These are phyloP conservation scores for Chlorella vulgaris DNA, from an alignment of 139 green algal species.

Conservation along the genomic window DNA sequence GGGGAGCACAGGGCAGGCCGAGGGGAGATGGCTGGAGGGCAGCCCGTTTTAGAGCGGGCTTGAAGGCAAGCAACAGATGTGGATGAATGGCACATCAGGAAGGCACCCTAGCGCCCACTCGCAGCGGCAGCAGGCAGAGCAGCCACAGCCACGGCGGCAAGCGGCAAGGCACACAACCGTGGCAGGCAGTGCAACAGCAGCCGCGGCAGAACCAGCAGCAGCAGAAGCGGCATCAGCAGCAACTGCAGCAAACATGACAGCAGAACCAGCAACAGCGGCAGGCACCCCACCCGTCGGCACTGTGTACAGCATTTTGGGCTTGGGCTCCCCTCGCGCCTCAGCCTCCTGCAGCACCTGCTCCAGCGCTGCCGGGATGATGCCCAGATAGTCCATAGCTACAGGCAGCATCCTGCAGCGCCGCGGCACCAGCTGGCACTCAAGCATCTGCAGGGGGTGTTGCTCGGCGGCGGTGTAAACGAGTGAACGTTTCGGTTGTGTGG, in stretches of 20 bases:
- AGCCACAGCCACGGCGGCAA: too few relatives aligned
- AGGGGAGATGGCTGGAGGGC: too few relatives aligned
- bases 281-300: slow-evolving; percentile 51
- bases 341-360: slow-evolving; percentile 27
- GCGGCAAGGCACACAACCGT: too few relatives aligned
- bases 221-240: not conserved
- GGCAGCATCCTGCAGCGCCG: slow-evolving; percentile 46
- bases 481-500: not conserved
- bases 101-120: too few relatives aligned
- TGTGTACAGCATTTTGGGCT: slow-evolving; percentile 64
- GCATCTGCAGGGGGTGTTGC: slow-evolving; percentile 36
- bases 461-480: not conserved
- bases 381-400: slow-evolving; percentile 52
- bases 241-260: not conserved
- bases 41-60: too few relatives aligned
- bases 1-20: too few relatives aligned
- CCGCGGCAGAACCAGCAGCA: too few relatives aligned
- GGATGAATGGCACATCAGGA: too few relatives aligned
- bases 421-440: slow-evolving; percentile 63
- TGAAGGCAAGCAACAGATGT: too few relatives aligned
- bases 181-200: too few relatives aligned
- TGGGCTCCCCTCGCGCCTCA: not conserved
- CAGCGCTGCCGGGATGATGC: slow-evolving; percentile 58
- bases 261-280: not conserved
- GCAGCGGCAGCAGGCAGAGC: too few relatives aligned